These are phyloP conservation scores for Aspergillus ibericus DNA, from an alignment of 2,329 filamentous ascomycete genomes.

Conservation along the genomic window DNA sequence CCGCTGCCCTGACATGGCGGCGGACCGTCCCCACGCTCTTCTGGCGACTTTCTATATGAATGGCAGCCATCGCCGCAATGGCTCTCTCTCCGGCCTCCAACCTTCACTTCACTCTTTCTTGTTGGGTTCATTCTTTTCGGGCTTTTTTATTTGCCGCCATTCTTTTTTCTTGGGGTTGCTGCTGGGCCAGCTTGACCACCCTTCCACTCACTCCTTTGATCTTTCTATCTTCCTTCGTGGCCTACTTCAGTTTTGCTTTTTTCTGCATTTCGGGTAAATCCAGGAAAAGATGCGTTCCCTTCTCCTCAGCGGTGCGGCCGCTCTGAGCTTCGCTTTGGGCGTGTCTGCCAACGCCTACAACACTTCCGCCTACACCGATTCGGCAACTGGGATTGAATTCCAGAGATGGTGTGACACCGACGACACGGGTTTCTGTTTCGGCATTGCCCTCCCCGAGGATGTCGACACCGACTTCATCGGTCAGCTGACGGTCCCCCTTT, in stretches of 20 bases:
- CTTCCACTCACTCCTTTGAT: constrained; percentile 12
- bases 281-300: constrained; percentile 15
- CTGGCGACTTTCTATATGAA: constrained; percentile 12
- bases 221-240: neutral
- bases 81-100: neutral
- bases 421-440: constrained; percentile 17
- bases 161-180: constrained; percentile 17
- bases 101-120: constrained; percentile 5
- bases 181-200: constrained; percentile 16
- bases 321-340: constrained; percentile 16
- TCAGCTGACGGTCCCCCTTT: constrained; percentile 17
- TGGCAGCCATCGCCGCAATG: constrained; percentile 2
- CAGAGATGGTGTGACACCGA: constrained; percentile 20
- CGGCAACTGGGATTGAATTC: constrained; percentile 18
- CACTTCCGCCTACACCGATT: constrained; percentile 19
- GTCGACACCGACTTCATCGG: constrained; percentile 17
- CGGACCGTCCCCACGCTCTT: neutral
- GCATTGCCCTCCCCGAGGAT: constrained; percentile 18
- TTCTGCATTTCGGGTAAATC: constrained; percentile 5
- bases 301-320: constrained; percentile 10
- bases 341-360: constrained; percentile 12
- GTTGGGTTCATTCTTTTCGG: constrained; percentile 1
- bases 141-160: constrained; percentile 9
- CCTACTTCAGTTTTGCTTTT: constrained; percentile 4
- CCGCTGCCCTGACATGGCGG: neutral